A percentile compares a stretch with the other conserved stretches of the same genome.
These are phyloP conservation scores for Nannizziopsis barbatae DNA, from an alignment of 2,329 filamentous ascomycete species.

Conservation along the genomic window DNA sequence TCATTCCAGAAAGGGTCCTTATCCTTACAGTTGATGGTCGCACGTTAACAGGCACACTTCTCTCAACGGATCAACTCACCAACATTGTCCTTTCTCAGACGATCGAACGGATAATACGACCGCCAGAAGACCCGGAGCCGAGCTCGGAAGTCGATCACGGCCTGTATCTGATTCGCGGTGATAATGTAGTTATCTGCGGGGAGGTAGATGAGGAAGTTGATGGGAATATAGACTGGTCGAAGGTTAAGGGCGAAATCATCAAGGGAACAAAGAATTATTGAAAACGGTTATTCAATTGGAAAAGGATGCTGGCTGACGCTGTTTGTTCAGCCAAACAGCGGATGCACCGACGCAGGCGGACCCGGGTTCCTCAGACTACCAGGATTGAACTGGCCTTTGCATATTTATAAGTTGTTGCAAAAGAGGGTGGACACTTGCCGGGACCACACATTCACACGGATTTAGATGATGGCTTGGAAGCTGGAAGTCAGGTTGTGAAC, in stretches of 20 bases:
- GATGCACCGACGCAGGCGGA: too few species aligned
- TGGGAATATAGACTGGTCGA: slow-evolving; percentile 79
- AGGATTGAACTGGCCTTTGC: too few species aligned
- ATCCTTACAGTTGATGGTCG: slow-evolving; percentile 88
- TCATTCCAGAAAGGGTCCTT: slow-evolving; percentile 65
- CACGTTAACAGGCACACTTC: slow-evolving; percentile 68
- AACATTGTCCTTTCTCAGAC: slow-evolving; percentile 81
- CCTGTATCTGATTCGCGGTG: slow-evolving; percentile 81
- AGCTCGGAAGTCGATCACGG: slow-evolving; percentile 74
- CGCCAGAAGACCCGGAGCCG: slow-evolving; percentile 68
- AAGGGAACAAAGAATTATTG: slow-evolving; percentile 69
- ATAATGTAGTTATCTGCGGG: slow-evolving; percentile 86
- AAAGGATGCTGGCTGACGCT: neutral
- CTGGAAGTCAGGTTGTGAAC: too few species aligned
- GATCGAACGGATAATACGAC: slow-evolving; percentile 80
- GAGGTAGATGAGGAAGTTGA: slow-evolving; percentile 84
- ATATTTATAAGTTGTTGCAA: too few species aligned
- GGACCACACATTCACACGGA: too few species aligned
- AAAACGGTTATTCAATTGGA: slow-evolving; percentile 15
- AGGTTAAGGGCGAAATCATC: slow-evolving; percentile 75
- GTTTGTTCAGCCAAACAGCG: too few species aligned
- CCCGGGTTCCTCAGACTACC: too few species aligned
- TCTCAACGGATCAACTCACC: slow-evolving; percentile 81
- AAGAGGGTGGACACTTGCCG: too few species aligned
- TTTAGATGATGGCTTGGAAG: too few species aligned